Base-by-base conservation (phyloP, 345 rosid genomes). In the Cardamine resedifolia region DNA sequence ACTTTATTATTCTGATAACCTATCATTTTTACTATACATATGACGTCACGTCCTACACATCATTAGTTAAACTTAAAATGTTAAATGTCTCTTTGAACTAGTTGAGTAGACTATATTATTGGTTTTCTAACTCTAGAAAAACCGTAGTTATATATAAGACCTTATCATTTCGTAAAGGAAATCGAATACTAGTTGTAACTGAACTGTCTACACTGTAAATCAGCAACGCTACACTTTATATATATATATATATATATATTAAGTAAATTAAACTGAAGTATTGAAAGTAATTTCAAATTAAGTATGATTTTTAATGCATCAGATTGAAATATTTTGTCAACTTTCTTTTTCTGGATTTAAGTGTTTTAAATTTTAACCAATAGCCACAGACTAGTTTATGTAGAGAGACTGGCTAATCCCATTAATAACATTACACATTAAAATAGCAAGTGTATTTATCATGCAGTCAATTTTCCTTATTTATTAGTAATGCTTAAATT, bases 341-440 rank as follows among this genome's bases (percentile, higher is more conserved):
- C 33, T 51, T 60, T 61, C 44, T 61, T 39, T 26, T 23, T 28
- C 1, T 39, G 21, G 10, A 21, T 52, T 19, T 53, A 53, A 41
- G 19, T 28, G 18, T 28, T 64, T 15, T n/a, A n/a, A n/a, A n/a
- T n/a, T n/a, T n/a, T 51, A 62, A 28, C 52, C 23, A 49, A 12
- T 36, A 36, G 51, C 14, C 6, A 38, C 38, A 52, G n/a, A 30
- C 48, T 44, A 14, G 9, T 5, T n/a, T 36, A 57, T 27, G 66
- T 58, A 28, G 66, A 28, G 72, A 57, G 58, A 57, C 51, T 49
- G 60, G 50, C 47, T 36, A 26, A 38, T 34, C 20, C 59, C 52
- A 67, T 36, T 16, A 41, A 30, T 48, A 23, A 47, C 28, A 31
- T 48, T 18, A 33, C 2, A 4, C 39, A 64, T 64, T 12, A 55